A percentile compares a stretch with the other conserved stretches of the same genome.
phyloP scores from a whole-genome alignment of 805 yeast genomes.

The Candida andamanensis region DNA sequence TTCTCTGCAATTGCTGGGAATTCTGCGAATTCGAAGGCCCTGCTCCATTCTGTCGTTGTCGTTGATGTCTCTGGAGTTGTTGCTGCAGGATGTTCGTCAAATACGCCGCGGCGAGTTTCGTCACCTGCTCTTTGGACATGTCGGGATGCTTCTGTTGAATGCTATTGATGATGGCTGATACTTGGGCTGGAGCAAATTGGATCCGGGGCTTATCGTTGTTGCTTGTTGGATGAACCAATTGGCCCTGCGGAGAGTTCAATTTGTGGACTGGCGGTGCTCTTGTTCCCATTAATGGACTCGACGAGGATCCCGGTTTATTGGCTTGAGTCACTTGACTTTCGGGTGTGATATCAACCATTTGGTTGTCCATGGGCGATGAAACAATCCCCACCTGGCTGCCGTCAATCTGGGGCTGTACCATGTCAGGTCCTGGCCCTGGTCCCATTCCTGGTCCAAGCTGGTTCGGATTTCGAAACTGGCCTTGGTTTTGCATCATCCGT shows the following conservation, averaged over 20 bases:
- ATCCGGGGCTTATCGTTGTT: constrained; percentile 25
- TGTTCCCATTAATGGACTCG: constrained; percentile 12
- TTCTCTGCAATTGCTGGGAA: no score
- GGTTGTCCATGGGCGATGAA: background rate
- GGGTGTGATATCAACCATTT: background rate
- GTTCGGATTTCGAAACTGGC: constrained; percentile 16
- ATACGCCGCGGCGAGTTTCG: constrained; percentile 60
- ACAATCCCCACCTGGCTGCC: constrained; percentile 1
- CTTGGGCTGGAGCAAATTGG: constrained; percentile 56
- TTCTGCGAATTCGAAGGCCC: background rate
- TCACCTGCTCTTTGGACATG: constrained; percentile 58
- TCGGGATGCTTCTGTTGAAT: constrained; percentile 64
- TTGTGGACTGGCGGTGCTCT: constrained; percentile 9
- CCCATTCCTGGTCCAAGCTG: no score
- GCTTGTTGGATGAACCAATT: constrained; percentile 15
- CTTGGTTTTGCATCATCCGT: constrained; percentile 42
- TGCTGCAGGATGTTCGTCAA: constrained; percentile 53
- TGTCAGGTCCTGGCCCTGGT: constrained; percentile 1
- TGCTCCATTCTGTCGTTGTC: constrained; percentile 13
- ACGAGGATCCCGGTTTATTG: constrained; percentile 2
- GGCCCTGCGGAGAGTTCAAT: constrained; percentile 4
- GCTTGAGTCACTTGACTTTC: constrained; percentile 2
- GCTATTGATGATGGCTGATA: constrained; percentile 57
- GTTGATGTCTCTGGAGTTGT: constrained; percentile 34
- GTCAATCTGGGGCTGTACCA: background rate